Conservation (phyloP, 805 yeast species). For the Candida chilensis region DNA sequence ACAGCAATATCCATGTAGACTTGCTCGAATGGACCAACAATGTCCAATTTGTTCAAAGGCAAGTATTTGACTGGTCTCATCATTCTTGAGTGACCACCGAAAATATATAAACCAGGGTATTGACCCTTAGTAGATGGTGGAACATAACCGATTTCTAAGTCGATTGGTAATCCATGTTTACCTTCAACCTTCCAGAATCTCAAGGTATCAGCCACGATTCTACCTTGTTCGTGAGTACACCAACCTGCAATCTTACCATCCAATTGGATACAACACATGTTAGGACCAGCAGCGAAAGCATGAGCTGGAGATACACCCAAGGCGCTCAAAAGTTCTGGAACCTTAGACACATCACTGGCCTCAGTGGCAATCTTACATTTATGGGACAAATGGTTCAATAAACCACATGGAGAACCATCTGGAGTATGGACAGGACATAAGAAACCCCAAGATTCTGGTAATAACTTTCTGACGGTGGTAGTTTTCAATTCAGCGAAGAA, state of each 20-base stretch:
- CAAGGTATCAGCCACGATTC: conserved; percentile 77
- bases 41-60: conserved; percentile 75
- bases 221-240: conserved; percentile 87
- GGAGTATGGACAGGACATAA: conserved; percentile 99
- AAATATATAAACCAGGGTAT: conserved; percentile 89
- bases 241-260: conserved; percentile 93
- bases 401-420: conserved; percentile 99
- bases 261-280: conserved; percentile 81
- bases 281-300: conserved; percentile 81
- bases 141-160: conserved; percentile 88
- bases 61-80: conserved; percentile 90
- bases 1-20: conserved; percentile 96
- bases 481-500: conserved; percentile 97
- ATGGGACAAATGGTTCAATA: conserved; percentile 92
- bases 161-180: conserved; percentile 65
- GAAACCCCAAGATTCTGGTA: conserved; percentile 99
- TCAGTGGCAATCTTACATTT: conserved; percentile 82
- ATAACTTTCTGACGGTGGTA: conserved; percentile 89
- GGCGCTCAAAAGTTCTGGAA: conserved; percentile 56
- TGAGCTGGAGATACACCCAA: conserved; percentile 81
- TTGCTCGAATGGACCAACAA: conserved; percentile 96
- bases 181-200: conserved; percentile 92
- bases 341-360: conserved; percentile 62
- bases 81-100: conserved; percentile 93
- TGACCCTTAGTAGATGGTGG: conserved; percentile 96